Conservation (phyloP, 371 early-diverging fungal genomes). For the Mucor lusitanicus region DNA sequence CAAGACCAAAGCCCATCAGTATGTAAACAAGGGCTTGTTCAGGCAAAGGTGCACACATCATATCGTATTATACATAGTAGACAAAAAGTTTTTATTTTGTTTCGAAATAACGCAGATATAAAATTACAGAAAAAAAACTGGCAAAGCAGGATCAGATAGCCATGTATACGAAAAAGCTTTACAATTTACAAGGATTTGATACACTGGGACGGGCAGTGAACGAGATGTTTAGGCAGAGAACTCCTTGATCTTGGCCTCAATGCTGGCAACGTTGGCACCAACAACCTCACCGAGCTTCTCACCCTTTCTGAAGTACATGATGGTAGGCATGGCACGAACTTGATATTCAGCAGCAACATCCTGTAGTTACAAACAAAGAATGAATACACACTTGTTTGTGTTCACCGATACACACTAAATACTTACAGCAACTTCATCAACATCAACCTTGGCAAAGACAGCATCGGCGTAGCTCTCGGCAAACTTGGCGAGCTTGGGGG, state of each 20-base stretch:
- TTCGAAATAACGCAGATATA: not conserved
- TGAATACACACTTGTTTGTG: not conserved
- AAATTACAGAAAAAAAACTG: not conserved
- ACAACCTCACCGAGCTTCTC: conserved; percentile 70
- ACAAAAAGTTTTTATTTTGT: not conserved
- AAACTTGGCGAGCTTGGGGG: conserved; percentile 70
- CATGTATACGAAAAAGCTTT: not conserved
- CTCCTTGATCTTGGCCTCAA: conserved; percentile 21
- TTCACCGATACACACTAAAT: not conserved
- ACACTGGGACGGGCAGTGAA: not conserved
- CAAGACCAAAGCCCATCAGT: not conserved
- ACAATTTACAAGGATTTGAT: not conserved
- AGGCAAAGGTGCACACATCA: no score
- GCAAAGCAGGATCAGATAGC: not conserved
- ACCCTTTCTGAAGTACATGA: conserved; percentile 79
- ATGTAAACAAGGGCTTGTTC: not conserved
- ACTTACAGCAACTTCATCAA: conserved; percentile 68
- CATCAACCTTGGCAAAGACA: conserved; percentile 83
- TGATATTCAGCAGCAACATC: conserved; percentile 70
- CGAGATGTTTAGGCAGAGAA: conserved; percentile 1
- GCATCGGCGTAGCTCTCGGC: conserved; percentile 55
- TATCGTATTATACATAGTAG: not conserved
- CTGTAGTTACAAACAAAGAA: conserved; percentile 15
- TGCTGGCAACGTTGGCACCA: conserved; percentile 62
- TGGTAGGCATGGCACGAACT: conserved; percentile 92